Evolutionary conservation across 176 grass and related monocot genomes (phyloP).

Genomic region (Oryza coarctata): DNA sequence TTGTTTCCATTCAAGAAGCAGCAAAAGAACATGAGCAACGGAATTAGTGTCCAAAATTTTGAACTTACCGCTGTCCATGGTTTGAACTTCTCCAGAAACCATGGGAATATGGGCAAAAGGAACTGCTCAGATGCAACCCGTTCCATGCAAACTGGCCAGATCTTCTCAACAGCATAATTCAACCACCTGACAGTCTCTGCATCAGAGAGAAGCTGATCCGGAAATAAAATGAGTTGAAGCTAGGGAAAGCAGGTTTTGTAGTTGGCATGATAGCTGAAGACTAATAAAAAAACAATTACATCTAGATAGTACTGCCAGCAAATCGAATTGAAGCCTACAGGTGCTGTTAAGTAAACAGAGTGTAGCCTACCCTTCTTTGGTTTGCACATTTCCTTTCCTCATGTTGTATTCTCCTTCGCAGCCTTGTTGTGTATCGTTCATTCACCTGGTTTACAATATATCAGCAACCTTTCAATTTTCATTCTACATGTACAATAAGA

Average conservation of each 20-base stretch:
- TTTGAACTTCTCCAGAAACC: conserved; percentile 98
- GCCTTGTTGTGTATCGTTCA: conserved; percentile 61
- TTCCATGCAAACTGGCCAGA: conserved; percentile 98
- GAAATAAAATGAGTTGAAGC: conserved; percentile 14
- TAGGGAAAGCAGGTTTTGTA: neutral
- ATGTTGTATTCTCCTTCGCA: conserved; percentile 59
- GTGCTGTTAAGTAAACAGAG: neutral
- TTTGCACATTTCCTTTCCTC: conserved; percentile 82
- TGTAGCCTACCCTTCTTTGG: conserved; percentile 66
- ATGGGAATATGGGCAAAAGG: conserved; percentile 92
- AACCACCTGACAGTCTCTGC: conserved; percentile 95
- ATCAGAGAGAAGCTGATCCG: conserved; percentile 84
- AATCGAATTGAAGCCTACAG: neutral
- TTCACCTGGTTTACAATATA: conserved; percentile 63
- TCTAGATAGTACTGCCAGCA: neutral
- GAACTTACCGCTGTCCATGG: conserved; percentile 88
- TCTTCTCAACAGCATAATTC: conserved; percentile 89
- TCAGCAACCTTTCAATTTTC: conserved; percentile 19
- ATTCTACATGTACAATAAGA: conserved; percentile 7
- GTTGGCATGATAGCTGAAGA: conserved; percentile 5
- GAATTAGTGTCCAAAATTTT: neutral
- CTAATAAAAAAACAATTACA: neutral
- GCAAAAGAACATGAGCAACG: neutral
- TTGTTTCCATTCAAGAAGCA: neutral
- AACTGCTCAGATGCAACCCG: conserved; percentile 83